Evolutionary conservation across 192 early-diverging fungal species (phyloP).

Genomic region (Gaertneriomyces sp.): DNA sequence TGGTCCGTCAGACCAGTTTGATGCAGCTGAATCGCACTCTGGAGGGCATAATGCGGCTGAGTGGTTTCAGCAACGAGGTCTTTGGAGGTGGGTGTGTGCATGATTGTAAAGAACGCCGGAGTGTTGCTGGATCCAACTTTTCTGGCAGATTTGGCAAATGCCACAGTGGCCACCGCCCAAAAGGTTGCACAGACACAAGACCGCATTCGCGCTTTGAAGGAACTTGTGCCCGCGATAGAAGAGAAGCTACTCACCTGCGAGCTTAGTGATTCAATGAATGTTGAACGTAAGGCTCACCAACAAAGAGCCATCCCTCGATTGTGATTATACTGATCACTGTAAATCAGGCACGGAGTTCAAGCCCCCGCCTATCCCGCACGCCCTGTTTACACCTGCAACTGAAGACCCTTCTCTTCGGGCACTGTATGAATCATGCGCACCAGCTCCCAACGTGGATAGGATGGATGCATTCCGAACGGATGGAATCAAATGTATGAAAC

Average conservation of each 20-base stretch:
- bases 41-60: conserved; percentile 28
- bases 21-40: conserved; percentile 39
- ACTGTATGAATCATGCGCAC: conserved; percentile 32
- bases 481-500: conserved; percentile 32
- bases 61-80: conserved; percentile 29
- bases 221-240: conserved; percentile 12
- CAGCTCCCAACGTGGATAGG: conserved; percentile 30
- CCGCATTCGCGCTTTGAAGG: conserved; percentile 16
- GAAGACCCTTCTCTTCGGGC: conserved; percentile 21
- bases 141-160: conserved; percentile 4
- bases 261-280: conserved; percentile 15
- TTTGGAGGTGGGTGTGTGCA: conserved; percentile 9
- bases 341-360: too few relatives aligned
- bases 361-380: too few relatives aligned
- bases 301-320: too few relatives aligned
- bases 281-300: conserved; percentile 8
- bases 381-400: conserved; percentile 36
- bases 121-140: neutral
- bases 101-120: neutral
- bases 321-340: too few relatives aligned
- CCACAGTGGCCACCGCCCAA: conserved; percentile 5
- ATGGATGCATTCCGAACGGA: conserved; percentile 45
- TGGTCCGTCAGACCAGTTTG: conserved; percentile 28
- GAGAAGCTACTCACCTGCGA: conserved; percentile 13
- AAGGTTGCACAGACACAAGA: neutral